Evolutionary conservation across 2,329 filamentous ascomycete species (phyloP).

Genomic region (Ophiostoma himal-ulmi): DNA sequence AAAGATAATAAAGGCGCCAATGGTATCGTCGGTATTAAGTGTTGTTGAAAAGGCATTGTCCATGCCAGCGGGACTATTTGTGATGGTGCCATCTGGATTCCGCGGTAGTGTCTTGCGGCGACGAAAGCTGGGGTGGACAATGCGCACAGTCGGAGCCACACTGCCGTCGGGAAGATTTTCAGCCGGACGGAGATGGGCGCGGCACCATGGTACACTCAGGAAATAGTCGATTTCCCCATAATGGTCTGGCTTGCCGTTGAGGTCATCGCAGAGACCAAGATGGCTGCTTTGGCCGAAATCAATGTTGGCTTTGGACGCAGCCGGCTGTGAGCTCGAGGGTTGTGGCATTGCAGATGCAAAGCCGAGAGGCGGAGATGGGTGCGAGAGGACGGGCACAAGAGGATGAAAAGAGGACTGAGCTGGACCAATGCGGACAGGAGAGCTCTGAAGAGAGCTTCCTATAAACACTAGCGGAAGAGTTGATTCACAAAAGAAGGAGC

Average conservation of each 20-base stretch:
- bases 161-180: conserved; percentile 16
- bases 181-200: conserved; percentile 38
- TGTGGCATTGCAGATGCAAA: neutral
- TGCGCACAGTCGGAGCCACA: conserved; percentile 28
- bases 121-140: conserved; percentile 35
- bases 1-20: conserved; percentile 42
- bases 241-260: neutral
- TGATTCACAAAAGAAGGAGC: neutral
- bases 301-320: neutral
- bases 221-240: conserved; percentile 28
- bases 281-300: neutral
- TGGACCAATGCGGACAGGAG: neutral
- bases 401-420: no score
- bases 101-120: conserved; percentile 34
- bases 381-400: no score
- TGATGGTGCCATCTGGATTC: conserved; percentile 14
- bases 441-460: neutral
- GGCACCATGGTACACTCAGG: conserved; percentile 45
- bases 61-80: conserved; percentile 11
- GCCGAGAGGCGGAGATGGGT: neutral
- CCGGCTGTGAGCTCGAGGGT: neutral
- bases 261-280: neutral
- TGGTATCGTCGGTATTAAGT: conserved; percentile 45
- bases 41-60: conserved; percentile 40
- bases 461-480: neutral